These are phyloP conservation scores for Medicago truncatula DNA, from an alignment of 306 rosid species.

Conservation along the genomic window DNA sequence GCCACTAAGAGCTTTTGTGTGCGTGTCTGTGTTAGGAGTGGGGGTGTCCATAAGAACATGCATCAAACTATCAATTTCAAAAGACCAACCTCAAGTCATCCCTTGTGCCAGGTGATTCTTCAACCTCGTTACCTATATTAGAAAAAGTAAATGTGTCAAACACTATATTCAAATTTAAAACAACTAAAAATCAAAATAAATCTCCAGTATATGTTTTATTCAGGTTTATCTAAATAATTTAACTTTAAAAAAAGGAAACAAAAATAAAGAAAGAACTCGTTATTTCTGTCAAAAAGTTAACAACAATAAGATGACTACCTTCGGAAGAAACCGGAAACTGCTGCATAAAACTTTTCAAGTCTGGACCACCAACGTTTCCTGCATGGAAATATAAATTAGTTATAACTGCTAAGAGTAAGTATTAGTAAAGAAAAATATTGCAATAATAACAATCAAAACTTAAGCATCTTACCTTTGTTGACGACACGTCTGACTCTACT, in stretches of 20 bases:
- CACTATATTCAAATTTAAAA: conserved; percentile 14
- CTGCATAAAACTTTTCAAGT: conserved; percentile 81
- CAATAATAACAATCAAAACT: conserved; percentile 14
- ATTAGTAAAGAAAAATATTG: conserved; percentile 24
- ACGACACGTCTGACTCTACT: conserved; percentile 50
- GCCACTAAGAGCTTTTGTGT: not conserved
- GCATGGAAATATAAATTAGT: conserved; percentile 27
- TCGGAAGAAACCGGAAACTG: conserved; percentile 73
- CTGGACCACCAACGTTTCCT: conserved; percentile 77
- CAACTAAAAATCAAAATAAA: conserved; percentile 18
- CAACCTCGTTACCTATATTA: conserved; percentile 56
- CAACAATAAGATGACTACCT: conserved; percentile 65
- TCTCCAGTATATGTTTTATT: conserved; percentile 2
- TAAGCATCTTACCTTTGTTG: conserved; percentile 60
- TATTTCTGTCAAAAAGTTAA: conserved; percentile 20
- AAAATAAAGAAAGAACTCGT: not conserved
- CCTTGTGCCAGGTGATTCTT: conserved; percentile 52
- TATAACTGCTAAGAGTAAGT: conserved; percentile 10
- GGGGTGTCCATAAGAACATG: conserved; percentile 2
- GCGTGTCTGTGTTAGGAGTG: not conserved
- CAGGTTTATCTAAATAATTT: conserved; percentile 6
- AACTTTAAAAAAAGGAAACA: not conserved
- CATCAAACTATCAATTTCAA: conserved; percentile 17
- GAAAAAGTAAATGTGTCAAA: conserved; percentile 36
- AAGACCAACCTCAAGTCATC: conserved; percentile 61